A percentile compares a stretch with the other conserved stretches of the same genome.
phyloP scores from a whole-genome alignment of 495 filamentous ascomycete species.

The Xylaria venustula region DNA sequence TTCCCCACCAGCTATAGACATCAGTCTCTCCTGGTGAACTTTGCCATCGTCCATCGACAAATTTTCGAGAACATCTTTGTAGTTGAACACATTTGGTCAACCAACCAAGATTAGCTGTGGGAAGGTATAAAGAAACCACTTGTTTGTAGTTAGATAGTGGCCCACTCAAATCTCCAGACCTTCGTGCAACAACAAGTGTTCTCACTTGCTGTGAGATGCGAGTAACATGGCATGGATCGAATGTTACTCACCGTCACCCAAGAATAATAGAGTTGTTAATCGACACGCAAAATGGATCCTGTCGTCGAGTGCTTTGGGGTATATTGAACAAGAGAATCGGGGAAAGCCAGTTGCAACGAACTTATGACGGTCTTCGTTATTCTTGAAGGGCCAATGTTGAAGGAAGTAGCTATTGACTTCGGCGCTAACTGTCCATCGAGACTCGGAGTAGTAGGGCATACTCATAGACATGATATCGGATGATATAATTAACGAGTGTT shows the following conservation, averaged over 20 bases:
- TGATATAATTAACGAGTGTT: too few relatives aligned
- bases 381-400: not conserved
- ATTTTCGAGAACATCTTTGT: conserved; percentile 36
- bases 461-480: too few relatives aligned
- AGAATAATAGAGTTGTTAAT: conserved; percentile 33
- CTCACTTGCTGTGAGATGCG: too few relatives aligned
- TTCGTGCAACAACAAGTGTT: too few relatives aligned
- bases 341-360: not conserved
- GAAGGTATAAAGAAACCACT: too few relatives aligned
- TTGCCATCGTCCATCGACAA: conserved; percentile 40
- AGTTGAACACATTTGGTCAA: not conserved
- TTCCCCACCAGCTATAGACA: conserved; percentile 29
- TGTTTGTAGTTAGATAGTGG: too few relatives aligned
- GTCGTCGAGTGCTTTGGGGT: conserved; percentile 34
- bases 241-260: conserved; percentile 34
- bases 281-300: conserved; percentile 34
- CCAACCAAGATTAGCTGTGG: too few relatives aligned
- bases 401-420: not conserved
- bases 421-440: too few relatives aligned
- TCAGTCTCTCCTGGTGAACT: conserved; percentile 34
- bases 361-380: not conserved
- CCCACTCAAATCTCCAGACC: too few relatives aligned
- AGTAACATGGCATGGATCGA: too few relatives aligned
- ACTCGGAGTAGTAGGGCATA: too few relatives aligned
- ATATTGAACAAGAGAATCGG: conserved; percentile 35